Percentiles rank a stretch among this genome's conserved stretches.
Conservation (phyloP, 306 rosid genomes). For the Chamaecrista fasciculata region DNA sequence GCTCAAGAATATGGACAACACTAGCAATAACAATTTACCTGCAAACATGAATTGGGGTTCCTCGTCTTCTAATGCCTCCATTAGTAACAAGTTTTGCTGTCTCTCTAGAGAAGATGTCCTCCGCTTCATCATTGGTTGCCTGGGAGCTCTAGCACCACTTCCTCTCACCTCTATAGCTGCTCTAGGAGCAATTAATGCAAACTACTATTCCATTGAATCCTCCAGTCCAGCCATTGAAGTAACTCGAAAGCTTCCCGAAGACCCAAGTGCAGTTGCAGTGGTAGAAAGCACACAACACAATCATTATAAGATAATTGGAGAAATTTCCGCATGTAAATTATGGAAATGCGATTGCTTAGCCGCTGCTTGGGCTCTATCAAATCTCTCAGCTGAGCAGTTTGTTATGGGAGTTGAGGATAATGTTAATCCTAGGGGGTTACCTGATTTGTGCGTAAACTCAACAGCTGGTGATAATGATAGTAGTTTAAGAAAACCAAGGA, state of each 20-base stretch:
- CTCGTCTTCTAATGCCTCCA: conserved; percentile 43
- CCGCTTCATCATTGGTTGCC: conserved; percentile 93
- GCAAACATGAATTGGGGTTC: conserved; percentile 49
- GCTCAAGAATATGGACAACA: conserved; percentile 70
- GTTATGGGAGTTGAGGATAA: conserved; percentile 98
- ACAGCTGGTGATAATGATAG: conserved; percentile 38
- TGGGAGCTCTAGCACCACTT: conserved; percentile 93
- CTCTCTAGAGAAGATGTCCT: conserved; percentile 97
- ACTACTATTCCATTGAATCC: conserved; percentile 66
- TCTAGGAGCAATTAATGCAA: conserved; percentile 73
- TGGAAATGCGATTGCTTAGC: conserved; percentile 92
- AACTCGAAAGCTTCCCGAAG: conserved; percentile 57
- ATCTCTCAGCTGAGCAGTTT: conserved; percentile 88
- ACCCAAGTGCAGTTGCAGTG: conserved; percentile 80
- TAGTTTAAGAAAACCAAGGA: conserved; percentile 45
- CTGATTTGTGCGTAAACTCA: conserved; percentile 37
- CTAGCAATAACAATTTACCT: conserved; percentile 56
- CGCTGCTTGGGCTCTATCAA: conserved; percentile 94
- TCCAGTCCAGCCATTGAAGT: conserved; percentile 65
- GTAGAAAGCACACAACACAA: conserved; percentile 50
- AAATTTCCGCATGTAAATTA: conserved; percentile 83
- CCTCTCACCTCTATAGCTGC: conserved; percentile 83
- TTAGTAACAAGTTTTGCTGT: conserved; percentile 71
- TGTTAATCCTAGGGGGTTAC: conserved; percentile 44
- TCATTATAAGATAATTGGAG: conserved; percentile 77